These are phyloP conservation scores for Naganishia vishniacii DNA, from an alignment of 768 basidiomycete genomes.

Conservation along the genomic window DNA sequence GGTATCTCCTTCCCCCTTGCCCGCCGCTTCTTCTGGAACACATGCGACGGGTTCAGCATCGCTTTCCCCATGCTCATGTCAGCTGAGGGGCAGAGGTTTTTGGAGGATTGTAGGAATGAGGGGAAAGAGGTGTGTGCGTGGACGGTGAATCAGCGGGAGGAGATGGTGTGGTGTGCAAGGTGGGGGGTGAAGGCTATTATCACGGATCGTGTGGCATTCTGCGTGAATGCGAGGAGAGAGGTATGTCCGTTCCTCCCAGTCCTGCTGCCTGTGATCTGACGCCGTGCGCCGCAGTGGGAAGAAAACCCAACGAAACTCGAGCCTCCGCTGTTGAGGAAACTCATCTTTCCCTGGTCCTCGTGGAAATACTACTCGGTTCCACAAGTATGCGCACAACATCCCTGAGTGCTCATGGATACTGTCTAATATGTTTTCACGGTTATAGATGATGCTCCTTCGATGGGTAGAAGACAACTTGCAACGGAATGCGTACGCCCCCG, in stretches of 20 bases:
- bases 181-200: constrained; percentile 48
- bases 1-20: constrained; percentile 44
- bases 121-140: constrained; percentile 48
- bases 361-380: constrained; percentile 45
- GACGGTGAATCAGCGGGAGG: constrained; percentile 48
- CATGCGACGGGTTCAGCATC: constrained; percentile 46
- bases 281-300: constrained; percentile 31
- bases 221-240: constrained; percentile 40
- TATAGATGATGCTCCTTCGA: constrained; percentile 19
- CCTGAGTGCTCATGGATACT: neutral
- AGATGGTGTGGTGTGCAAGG: constrained; percentile 41
- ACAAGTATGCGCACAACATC: constrained; percentile 32
- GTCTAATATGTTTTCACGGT: neutral
- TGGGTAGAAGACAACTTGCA: constrained; percentile 24
- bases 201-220: constrained; percentile 45
- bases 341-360: constrained; percentile 41
- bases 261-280: neutral
- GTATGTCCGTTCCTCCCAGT: constrained; percentile 25
- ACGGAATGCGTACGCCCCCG: constrained; percentile 21
- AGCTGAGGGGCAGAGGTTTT: constrained; percentile 42
- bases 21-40: constrained; percentile 47
- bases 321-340: constrained; percentile 29
- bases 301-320: constrained; percentile 33
- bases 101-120: constrained; percentile 41
- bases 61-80: constrained; percentile 43